Evolutionary conservation across 2,329 filamentous ascomycete species (phyloP).

Genomic region (Knoxdaviesia capensis): DNA sequence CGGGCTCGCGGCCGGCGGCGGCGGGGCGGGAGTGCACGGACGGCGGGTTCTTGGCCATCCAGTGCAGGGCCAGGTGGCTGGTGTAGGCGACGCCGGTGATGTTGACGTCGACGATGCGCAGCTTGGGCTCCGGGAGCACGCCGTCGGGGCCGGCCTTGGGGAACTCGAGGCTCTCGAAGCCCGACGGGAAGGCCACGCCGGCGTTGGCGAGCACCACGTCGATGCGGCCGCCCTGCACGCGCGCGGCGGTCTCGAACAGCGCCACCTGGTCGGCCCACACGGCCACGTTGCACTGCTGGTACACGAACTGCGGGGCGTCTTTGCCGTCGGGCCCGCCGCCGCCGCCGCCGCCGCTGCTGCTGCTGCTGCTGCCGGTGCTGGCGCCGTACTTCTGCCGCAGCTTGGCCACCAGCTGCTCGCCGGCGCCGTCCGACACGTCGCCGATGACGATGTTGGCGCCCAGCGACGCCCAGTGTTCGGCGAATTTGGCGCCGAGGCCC

Average conservation of each 20-base stretch:
- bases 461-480: slow-evolving; percentile 29
- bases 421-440: slow-evolving; percentile 35
- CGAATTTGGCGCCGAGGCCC: slow-evolving; percentile 35
- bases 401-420: slow-evolving; percentile 31
- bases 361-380: slow-evolving; percentile 11
- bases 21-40: background rate
- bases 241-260: slow-evolving; percentile 38
- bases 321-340: no score
- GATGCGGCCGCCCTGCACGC: slow-evolving; percentile 32
- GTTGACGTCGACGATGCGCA: slow-evolving; percentile 40
- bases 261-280: slow-evolving; percentile 42
- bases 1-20: slow-evolving; percentile 17
- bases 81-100: slow-evolving; percentile 45
- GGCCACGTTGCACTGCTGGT: slow-evolving; percentile 42
- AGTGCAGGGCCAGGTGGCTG: slow-evolving; percentile 40
- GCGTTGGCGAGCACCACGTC: slow-evolving; percentile 49
- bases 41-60: slow-evolving; percentile 16
- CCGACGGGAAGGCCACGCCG: slow-evolving; percentile 26
- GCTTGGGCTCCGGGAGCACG: slow-evolving; percentile 21
- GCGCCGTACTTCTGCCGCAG: slow-evolving; percentile 19
- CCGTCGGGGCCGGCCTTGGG: slow-evolving; percentile 20
- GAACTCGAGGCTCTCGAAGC: slow-evolving; percentile 20
- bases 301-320: slow-evolving; percentile 21
- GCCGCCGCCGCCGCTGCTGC: slow-evolving; percentile 6
- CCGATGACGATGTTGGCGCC: slow-evolving; percentile 42